A percentile compares a stretch with the other conserved stretches of the same genome.
Conservation (phyloP, 805 yeast species). For the Zygotorulaspora sp. region DNA sequence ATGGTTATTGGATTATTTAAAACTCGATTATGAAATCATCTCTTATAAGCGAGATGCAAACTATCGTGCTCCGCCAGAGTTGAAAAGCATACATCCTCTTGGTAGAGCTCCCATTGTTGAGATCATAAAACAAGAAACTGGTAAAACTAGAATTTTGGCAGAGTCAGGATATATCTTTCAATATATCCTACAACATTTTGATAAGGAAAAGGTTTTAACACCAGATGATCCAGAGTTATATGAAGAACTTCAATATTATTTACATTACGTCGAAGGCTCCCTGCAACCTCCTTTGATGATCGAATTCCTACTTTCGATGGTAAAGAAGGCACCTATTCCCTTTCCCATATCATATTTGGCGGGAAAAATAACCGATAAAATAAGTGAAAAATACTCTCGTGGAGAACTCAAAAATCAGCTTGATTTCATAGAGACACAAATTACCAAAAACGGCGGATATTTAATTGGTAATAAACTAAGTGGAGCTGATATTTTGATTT, state of each 20-base stretch:
- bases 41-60: constrained; percentile 47
- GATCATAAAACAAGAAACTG: constrained; percentile 35
- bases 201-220: constrained; percentile 37
- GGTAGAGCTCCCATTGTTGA: constrained; percentile 64
- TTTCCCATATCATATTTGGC: constrained; percentile 45
- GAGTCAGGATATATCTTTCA: constrained; percentile 60
- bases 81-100: constrained; percentile 52
- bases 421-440: constrained; percentile 39
- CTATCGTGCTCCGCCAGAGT: constrained; percentile 46
- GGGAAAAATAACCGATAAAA: constrained; percentile 40
- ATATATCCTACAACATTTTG: constrained; percentile 49
- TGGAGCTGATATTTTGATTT: constrained; percentile 53
- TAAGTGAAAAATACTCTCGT: constrained; percentile 46
- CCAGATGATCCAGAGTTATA: constrained; percentile 40
- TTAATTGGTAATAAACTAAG: constrained; percentile 49
- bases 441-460: constrained; percentile 37
- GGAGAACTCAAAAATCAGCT: constrained; percentile 44
- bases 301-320: constrained; percentile 36
- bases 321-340: constrained; percentile 42
- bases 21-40: constrained; percentile 50
- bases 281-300: constrained; percentile 47
- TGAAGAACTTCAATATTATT: constrained; percentile 45
- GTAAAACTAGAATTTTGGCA: constrained; percentile 37
- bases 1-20: constrained; percentile 62
- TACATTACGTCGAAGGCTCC: constrained; percentile 60